Percentiles rank a stretch among this genome's conserved stretches.
Evolutionary conservation across 2,329 filamentous ascomycete species (phyloP).

Genomic region (Aureobasidium sp.): DNA sequence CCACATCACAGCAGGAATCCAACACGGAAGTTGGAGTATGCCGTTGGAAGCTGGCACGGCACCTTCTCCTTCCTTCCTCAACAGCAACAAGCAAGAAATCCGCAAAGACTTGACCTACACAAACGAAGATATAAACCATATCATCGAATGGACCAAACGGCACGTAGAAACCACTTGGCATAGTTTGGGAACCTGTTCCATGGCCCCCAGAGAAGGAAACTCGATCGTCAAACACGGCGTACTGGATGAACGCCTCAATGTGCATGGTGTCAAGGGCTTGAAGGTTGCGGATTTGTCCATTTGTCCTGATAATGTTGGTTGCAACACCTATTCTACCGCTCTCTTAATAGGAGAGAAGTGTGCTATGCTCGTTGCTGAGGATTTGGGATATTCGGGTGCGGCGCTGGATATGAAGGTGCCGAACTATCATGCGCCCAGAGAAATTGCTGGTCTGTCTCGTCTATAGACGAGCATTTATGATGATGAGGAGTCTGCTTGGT

Average conservation of each 20-base stretch:
- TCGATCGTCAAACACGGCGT: slow-evolving; percentile 74
- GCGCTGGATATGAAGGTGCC: slow-evolving; percentile 70
- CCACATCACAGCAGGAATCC: slow-evolving; percentile 61
- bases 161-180: slow-evolving; percentile 68
- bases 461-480: slow-evolving; percentile 23
- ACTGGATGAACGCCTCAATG: slow-evolving; percentile 66
- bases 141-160: slow-evolving; percentile 54
- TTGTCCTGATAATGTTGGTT: slow-evolving; percentile 69
- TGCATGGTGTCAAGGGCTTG: slow-evolving; percentile 66
- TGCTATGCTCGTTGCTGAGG: slow-evolving; percentile 60
- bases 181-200: slow-evolving; percentile 59
- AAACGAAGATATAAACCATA: slow-evolving; percentile 51
- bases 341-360: slow-evolving; percentile 70
- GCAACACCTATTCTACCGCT: slow-evolving; percentile 56
- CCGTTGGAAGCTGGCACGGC: slow-evolving; percentile 48
- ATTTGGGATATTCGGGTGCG: slow-evolving; percentile 62
- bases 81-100: slow-evolving; percentile 53
- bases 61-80: slow-evolving; percentile 44
- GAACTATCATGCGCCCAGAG: slow-evolving; percentile 38
- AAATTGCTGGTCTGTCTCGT: slow-evolving; percentile 33
- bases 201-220: slow-evolving; percentile 69
- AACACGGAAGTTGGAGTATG: slow-evolving; percentile 59
- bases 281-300: slow-evolving; percentile 70
- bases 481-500: too few species aligned
- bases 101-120: slow-evolving; percentile 59